phyloP scores from a whole-genome alignment of 495 filamentous ascomycete species.

The Platismatia glauca region DNA sequence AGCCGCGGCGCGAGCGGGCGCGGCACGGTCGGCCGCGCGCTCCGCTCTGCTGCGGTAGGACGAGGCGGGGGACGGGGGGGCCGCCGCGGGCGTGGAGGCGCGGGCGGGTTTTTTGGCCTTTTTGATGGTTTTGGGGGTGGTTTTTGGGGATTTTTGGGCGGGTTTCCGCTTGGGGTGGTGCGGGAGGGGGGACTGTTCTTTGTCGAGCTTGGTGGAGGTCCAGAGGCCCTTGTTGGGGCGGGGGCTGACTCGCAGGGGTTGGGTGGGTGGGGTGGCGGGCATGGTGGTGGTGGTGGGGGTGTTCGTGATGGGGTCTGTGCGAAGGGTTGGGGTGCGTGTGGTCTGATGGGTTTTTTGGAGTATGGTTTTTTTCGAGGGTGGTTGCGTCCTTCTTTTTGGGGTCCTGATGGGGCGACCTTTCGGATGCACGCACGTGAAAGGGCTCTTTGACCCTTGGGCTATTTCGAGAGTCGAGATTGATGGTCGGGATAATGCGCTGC shows the following conservation, averaged over 20 bases:
- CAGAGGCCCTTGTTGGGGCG: neutral
- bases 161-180: neutral
- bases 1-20: neutral
- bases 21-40: neutral
- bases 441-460: neutral
- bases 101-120: too few relatives aligned
- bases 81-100: too few relatives aligned
- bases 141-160: neutral
- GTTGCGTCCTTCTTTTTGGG: too few relatives aligned
- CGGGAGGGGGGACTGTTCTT: neutral
- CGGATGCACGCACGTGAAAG: neutral
- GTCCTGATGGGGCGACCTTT: neutral
- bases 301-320: neutral
- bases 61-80: too few relatives aligned
- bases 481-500: neutral
- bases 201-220: neutral
- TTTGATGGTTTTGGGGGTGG: neutral
- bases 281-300: neutral
- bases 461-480: neutral
- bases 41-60: neutral
- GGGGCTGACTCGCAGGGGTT: neutral
- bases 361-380: neutral
- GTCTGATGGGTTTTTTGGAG: neutral
- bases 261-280: neutral
- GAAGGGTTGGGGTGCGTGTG: neutral